These are phyloP conservation scores for Vigna nakashimae DNA, from an alignment of 306 rosid genomes.

Conservation along the genomic window DNA sequence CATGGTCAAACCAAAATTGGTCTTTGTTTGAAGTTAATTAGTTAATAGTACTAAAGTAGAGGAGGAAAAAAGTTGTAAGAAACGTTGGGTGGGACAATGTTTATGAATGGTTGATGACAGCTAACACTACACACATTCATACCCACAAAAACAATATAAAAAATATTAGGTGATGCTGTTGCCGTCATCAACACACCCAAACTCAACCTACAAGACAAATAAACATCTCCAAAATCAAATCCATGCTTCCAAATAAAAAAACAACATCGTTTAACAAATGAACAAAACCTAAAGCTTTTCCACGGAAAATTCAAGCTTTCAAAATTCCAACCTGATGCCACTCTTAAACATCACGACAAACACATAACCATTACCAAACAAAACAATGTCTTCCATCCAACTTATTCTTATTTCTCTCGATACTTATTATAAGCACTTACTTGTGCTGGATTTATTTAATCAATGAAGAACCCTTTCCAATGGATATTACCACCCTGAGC, in stretches of 20 bases:
- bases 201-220: slow-evolving; percentile 34
- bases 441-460: no score
- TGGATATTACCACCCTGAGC: not conserved
- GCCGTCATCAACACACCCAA: slow-evolving; percentile 33
- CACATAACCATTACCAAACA: not conserved
- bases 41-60: not conserved
- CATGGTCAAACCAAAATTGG: not conserved
- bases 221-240: slow-evolving; percentile 21
- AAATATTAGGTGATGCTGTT: slow-evolving; percentile 26
- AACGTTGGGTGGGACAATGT: not conserved
- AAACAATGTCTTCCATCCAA: not conserved
- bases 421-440: no score
- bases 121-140: not conserved
- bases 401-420: not conserved
- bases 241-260: slow-evolving; percentile 21
- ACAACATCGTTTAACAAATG: slow-evolving; percentile 4
- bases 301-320: slow-evolving; percentile 38
- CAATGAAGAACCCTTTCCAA: not conserved
- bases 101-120: slow-evolving; percentile 40
- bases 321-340: not conserved
- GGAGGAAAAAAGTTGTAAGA: not conserved
- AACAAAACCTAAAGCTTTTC: slow-evolving; percentile 17
- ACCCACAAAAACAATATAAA: not conserved
- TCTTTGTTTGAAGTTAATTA: not conserved
- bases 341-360: slow-evolving; percentile 16